Evolutionary conservation across 2,329 filamentous ascomycete genomes (phyloP).

Genomic region (Penicillium sp.): DNA sequence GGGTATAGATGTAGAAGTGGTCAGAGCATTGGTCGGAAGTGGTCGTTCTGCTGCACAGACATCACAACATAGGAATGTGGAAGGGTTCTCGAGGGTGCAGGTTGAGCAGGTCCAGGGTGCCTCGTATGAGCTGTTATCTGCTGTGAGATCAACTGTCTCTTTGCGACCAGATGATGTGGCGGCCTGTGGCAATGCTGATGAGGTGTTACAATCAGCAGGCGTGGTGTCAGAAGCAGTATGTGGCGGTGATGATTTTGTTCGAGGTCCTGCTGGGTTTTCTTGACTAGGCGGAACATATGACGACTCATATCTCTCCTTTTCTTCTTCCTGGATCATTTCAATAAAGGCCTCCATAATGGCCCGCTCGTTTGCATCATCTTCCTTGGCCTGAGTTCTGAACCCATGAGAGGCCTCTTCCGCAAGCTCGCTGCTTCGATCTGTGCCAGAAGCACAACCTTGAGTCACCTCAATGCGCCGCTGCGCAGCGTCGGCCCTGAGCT

Average conservation of each 20-base stretch:
- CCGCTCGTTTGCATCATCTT: slow-evolving; percentile 82
- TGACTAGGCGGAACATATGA: slow-evolving; percentile 55
- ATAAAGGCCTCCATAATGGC: slow-evolving; percentile 84
- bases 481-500: slow-evolving; percentile 69
- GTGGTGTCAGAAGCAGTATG: slow-evolving; percentile 32
- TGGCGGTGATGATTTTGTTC: slow-evolving; percentile 39
- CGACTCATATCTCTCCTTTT: slow-evolving; percentile 59
- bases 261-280: slow-evolving; percentile 52
- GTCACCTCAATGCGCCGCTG: slow-evolving; percentile 66
- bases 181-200: background rate
- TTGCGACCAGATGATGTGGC: background rate
- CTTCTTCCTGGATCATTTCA: slow-evolving; percentile 82
- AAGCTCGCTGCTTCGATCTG: slow-evolving; percentile 65
- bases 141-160: slow-evolving; percentile 17
- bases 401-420: slow-evolving; percentile 68
- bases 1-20: slow-evolving; percentile 4
- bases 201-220: slow-evolving; percentile 20
- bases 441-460: slow-evolving; percentile 73
- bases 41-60: slow-evolving; percentile 59
- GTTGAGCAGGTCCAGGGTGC: slow-evolving; percentile 59
- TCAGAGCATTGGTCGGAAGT: slow-evolving; percentile 21
- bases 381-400: slow-evolving; percentile 79
- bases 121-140: slow-evolving; percentile 35
- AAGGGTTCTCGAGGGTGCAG: slow-evolving; percentile 62
- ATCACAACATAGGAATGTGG: slow-evolving; percentile 60